Evolutionary conservation across 202 grass and related monocot species (phyloP), one percentile per base, ranked within the genome.

Genomic region (Schoenoplectus tabernaemontani): DNA sequence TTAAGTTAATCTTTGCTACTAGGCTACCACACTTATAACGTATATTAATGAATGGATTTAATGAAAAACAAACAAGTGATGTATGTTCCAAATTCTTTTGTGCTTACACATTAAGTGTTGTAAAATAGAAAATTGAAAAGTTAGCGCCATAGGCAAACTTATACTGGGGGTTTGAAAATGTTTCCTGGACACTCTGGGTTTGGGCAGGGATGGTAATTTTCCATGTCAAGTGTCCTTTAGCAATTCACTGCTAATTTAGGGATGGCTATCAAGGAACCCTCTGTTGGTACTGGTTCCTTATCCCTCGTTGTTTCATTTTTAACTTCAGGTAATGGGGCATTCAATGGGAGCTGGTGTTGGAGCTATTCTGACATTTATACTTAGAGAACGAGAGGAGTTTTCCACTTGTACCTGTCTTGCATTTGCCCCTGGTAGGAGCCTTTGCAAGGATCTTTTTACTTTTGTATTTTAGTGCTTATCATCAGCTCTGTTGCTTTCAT

Each of bases 331-430:
- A 79, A 90, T 92, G 63, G 91, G 95, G 7, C 95, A 98, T 82
- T 98, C 95, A 78, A 94, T 98, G 88, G 95, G 95, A 85, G 95
- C 89, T 85, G 95, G 87, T n/a, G 82, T 94, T 76, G 91, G 87
- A 79, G 78, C 95, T 81, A 88, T 92, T 86, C 76, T 98, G 34
- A 90, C 95, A 57, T 90, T 87, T 90, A 94, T 98, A 67, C 83
- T 98, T 38, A 91, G 63, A 51, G 91, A 98, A 65, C 84, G 79
- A 84, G 66, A 92, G 80, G 82, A 94, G 62, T 92, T 98, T 33
- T 90, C 86, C 17, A 94, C 86, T 24, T 92, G 86, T 82, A 94
- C 86, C 19, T 94, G 95, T 86, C 75, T 98, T 65, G 87, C 95
- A 48, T 98, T 94, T 92, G 95, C 71, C 81, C 95, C 95, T 76